Conservation (phyloP, 2,329 filamentous ascomycete genomes). For the Pseudovirgaria hyperparasitica region DNA sequence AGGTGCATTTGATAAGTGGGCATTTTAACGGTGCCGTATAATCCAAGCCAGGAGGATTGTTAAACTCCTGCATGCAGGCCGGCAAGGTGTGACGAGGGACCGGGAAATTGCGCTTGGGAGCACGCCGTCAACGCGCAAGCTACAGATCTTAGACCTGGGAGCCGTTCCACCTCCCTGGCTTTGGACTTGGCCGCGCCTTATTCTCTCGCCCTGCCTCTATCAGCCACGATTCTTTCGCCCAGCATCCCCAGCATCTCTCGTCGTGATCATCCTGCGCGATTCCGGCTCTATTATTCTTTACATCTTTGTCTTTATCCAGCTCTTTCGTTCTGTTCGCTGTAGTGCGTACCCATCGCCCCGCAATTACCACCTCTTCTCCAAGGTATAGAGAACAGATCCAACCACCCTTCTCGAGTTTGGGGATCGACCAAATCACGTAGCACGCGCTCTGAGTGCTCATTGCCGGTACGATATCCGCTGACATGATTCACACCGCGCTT, state of each 20-base stretch:
- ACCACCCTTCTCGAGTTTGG: conserved; percentile 26
- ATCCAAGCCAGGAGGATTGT: too few species aligned
- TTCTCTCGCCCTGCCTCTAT: too few species aligned
- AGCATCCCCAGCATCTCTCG: not conserved
- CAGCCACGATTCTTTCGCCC: not conserved
- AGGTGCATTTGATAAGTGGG: too few species aligned
- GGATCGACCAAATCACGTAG: conserved; percentile 18
- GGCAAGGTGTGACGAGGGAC: too few species aligned
- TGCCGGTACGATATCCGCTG: not conserved
- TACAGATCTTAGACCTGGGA: too few species aligned
- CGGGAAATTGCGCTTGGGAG: too few species aligned
- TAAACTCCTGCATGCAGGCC: too few species aligned
- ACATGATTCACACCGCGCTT: not conserved
- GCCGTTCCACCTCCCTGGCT: too few species aligned
- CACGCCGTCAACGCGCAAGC: too few species aligned
- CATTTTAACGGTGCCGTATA: too few species aligned
- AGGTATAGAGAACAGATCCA: too few species aligned
- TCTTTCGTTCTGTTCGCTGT: not conserved
- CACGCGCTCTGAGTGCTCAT: conserved; percentile 15
- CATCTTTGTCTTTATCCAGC: not conserved
- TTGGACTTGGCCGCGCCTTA: too few species aligned
- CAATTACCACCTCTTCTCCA: conserved; percentile 2
- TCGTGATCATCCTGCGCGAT: not conserved
- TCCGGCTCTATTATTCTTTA: not conserved
- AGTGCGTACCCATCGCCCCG: not conserved